A percentile compares a stretch with the other conserved stretches of the same genome.
Conservation (phyloP, 179 eudicot species). For the Monotropa hypopitys region DNA sequence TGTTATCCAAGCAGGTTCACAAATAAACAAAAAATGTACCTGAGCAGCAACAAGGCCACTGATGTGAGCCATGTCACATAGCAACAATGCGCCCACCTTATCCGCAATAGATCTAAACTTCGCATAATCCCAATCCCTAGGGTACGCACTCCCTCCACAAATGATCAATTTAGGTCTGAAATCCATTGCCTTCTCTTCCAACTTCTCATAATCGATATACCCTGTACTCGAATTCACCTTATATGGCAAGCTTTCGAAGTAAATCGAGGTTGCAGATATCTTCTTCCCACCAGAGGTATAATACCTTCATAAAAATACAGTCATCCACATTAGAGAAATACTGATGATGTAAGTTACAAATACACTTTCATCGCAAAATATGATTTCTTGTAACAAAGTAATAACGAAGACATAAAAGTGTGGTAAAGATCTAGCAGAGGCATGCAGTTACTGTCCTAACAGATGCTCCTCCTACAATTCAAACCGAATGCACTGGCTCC, state of each 20-base stretch:
- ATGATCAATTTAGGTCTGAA: constrained; percentile 96
- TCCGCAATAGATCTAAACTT: constrained; percentile 66
- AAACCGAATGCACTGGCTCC: too few relatives aligned
- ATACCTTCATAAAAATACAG: constrained; percentile 27
- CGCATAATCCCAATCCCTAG: constrained; percentile 92
- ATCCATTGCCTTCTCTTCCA: constrained; percentile 94
- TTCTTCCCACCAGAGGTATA: constrained; percentile 85
- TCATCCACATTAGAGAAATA: neutral
- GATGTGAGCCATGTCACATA: constrained; percentile 98
- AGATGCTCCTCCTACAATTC: too few relatives aligned
- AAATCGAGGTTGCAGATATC: constrained; percentile 82
- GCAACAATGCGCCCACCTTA: constrained; percentile 77
- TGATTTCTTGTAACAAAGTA: too few relatives aligned
- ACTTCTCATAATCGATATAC: constrained; percentile 72
- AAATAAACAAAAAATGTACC: constrained; percentile 28
- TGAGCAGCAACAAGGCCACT: constrained; percentile 99
- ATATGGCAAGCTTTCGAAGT: constrained; percentile 91
- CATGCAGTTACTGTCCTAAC: too few relatives aligned
- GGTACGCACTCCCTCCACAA: constrained; percentile 96
- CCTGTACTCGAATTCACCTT: constrained; percentile 72
- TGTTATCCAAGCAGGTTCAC: neutral
- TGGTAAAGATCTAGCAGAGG: too few relatives aligned
- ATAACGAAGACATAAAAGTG: too few relatives aligned
- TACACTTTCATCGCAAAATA: too few relatives aligned
- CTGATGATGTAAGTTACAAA: too few relatives aligned